Evolutionary conservation across 257 asterid genomes (phyloP), one percentile per base, ranked within the genome.

Genomic region (Jacaranda copaia): DNA sequence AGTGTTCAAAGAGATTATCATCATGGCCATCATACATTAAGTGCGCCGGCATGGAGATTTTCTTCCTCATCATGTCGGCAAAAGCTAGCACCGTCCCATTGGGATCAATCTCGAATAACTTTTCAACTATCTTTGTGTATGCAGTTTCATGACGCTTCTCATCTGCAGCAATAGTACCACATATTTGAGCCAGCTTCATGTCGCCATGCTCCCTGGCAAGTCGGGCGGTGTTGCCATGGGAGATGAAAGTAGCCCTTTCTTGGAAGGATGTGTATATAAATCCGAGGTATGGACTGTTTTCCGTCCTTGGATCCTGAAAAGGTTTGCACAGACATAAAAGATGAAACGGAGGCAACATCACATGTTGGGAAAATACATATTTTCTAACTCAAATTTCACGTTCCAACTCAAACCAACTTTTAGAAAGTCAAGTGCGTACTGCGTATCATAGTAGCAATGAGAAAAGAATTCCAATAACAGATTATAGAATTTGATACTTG

Each of bases 61-160:
- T 92, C 77, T 92, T 92, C 85, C 85, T 92, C 97, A 92, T 92
- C 97, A 92, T 92, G 79, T 92, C 94, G 6, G 90, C 91, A 58
- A 92, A 85, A 11, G 96, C 84, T 11, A 88, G 72, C 75, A 92
- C 88, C 0, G 97, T 92, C 7, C 89, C 96, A 73, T 92, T 80
- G 1, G 97, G 94, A 79, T 92, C 97, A 4, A 92, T 82, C 84
- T 92, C 97, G 6, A 90, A 92, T 42, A 92, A 84, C 84, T 90
- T 92, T 73, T 92, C 97, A 7, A 80, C 88, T 59, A 92, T 92
- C 82, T 92, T 92, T 72, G 94, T 92, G 86, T 92, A 92, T 32
- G 96, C 97, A 5, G 92, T 90, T 83, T 90, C 97, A 16, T 92
- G 97, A 16, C 97, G 96, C 80, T 87, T 92, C 84, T 92, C 97